Evolutionary conservation across 140 eudicot genomes (phyloP).

Genomic region (Senecio squalidus): DNA sequence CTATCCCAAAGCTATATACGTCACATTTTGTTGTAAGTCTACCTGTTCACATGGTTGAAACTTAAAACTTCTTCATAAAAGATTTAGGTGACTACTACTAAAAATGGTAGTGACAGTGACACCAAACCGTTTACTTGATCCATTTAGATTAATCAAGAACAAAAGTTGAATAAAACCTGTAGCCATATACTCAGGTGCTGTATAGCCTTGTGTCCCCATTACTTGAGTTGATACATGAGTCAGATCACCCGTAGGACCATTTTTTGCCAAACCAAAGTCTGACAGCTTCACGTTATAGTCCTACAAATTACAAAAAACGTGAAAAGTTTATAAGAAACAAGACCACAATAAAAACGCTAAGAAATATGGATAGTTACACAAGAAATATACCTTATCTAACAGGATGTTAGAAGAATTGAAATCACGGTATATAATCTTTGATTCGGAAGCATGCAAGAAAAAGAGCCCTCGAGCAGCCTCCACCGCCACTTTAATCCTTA

Average conservation of each 20-base stretch:
- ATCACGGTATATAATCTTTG: conserved; percentile 56
- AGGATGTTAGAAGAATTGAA: conserved; percentile 57
- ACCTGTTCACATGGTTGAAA: conserved; percentile 27
- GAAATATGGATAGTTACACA: not conserved
- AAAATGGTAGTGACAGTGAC: not conserved
- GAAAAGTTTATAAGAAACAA: not conserved
- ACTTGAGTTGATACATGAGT: conserved; percentile 47
- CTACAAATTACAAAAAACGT: conserved; percentile 25
- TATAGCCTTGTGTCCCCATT: conserved; percentile 62
- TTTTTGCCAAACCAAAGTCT: conserved; percentile 62
- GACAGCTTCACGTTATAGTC: conserved; percentile 68
- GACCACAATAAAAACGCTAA: not conserved
- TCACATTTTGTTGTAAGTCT: conserved; percentile 54
- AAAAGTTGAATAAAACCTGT: conserved; percentile 34
- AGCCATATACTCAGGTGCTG: conserved; percentile 50
- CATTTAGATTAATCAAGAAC: not conserved
- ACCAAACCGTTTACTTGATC: not conserved
- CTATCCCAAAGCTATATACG: conserved; percentile 61
- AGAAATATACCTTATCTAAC: conserved; percentile 39
- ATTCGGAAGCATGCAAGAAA: conserved; percentile 42
- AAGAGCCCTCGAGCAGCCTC: conserved; percentile 59
- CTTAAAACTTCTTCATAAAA: not conserved
- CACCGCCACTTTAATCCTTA: conserved; percentile 51
- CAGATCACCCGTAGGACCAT: conserved; percentile 43
- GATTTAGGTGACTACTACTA: not conserved